Conservation (phyloP, 2,329 filamentous ascomycete genomes). For the Colletotrichum higginsianum region DNA sequence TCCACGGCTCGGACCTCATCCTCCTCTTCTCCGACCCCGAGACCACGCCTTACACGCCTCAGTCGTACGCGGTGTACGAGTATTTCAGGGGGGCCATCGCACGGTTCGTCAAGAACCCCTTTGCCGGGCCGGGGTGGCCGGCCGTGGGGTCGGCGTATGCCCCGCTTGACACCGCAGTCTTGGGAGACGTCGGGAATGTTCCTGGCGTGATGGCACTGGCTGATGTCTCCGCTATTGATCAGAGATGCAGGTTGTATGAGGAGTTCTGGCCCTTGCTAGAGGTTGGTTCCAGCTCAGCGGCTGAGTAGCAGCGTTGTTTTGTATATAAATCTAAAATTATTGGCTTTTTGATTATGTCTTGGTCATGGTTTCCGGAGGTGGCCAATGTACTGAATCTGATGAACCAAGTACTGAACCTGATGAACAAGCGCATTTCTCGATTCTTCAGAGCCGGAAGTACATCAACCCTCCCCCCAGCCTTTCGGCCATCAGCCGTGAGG, state of each 20-base stretch:
- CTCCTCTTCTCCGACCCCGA: conserved; percentile 46
- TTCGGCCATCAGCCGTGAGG: not conserved
- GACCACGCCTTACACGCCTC: conserved; percentile 41
- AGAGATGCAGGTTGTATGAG: conserved; percentile 44
- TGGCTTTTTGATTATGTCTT: not conserved
- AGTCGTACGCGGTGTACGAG: conserved; percentile 46
- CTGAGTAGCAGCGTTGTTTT: no score
- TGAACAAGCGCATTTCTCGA: not conserved
- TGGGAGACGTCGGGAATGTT: conserved; percentile 44
- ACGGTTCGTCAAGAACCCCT: conserved; percentile 46
- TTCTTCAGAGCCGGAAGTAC: not conserved
- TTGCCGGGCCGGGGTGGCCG: conserved; percentile 47
- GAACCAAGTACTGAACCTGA: not conserved
- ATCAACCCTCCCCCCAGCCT: not conserved
- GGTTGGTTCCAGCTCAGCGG: no score
- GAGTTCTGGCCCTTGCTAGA: conserved; percentile 43
- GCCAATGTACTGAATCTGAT: not conserved
- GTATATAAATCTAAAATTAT: not conserved
- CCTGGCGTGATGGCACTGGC: conserved; percentile 36
- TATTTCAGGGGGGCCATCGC: conserved; percentile 46
- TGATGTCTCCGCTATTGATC: conserved; percentile 44
- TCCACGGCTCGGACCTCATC: conserved; percentile 47
- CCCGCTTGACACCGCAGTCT: conserved; percentile 44
- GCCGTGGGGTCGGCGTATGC: conserved; percentile 44
- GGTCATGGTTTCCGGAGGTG: no score